phyloP scores from a whole-genome alignment of 768 basidiomycete species.

The Gymnopilus junonius region DNA sequence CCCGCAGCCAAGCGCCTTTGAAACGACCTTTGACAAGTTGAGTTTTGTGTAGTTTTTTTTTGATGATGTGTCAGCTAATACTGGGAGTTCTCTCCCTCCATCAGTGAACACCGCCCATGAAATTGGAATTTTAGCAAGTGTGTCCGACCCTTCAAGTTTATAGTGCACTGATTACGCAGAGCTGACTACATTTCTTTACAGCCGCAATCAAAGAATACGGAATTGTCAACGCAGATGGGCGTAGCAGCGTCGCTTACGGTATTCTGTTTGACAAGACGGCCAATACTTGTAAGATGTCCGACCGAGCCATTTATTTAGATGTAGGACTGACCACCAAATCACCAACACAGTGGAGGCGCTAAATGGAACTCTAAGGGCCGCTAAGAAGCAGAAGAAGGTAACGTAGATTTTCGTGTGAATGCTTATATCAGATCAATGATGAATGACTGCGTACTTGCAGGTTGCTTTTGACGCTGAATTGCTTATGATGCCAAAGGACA shows the following conservation, averaged over 20 bases:
- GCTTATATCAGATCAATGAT: neutral
- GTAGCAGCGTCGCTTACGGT: conserved; percentile 43
- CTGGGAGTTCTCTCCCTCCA: neutral
- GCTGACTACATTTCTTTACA: conserved; percentile 13
- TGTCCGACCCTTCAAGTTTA: neutral
- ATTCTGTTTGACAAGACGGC: conserved; percentile 52
- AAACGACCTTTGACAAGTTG: conserved; percentile 3
- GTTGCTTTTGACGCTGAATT: conserved; percentile 50
- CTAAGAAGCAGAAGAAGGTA: conserved; percentile 52
- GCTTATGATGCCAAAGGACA: conserved; percentile 55
- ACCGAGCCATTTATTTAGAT: neutral
- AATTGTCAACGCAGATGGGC: conserved; percentile 40
- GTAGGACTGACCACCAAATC: neutral
- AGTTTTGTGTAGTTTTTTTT: neutral
- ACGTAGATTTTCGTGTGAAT: neutral
- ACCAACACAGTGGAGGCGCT: conserved; percentile 46
- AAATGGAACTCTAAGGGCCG: conserved; percentile 51
- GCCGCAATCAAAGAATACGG: conserved; percentile 51
- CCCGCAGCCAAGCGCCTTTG: neutral
- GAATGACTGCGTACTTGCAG: conserved; percentile 24
- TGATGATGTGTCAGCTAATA: neutral
- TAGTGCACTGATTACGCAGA: neutral
- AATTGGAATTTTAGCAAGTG: conserved; percentile 40
- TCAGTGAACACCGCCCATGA: conserved; percentile 39
- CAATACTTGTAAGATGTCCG: conserved; percentile 40